A percentile compares a stretch with the other conserved stretches of the same genome.
These are phyloP conservation scores for Prunus fruticosa DNA, from an alignment of 306 rosid genomes.

Conservation along the genomic window DNA sequence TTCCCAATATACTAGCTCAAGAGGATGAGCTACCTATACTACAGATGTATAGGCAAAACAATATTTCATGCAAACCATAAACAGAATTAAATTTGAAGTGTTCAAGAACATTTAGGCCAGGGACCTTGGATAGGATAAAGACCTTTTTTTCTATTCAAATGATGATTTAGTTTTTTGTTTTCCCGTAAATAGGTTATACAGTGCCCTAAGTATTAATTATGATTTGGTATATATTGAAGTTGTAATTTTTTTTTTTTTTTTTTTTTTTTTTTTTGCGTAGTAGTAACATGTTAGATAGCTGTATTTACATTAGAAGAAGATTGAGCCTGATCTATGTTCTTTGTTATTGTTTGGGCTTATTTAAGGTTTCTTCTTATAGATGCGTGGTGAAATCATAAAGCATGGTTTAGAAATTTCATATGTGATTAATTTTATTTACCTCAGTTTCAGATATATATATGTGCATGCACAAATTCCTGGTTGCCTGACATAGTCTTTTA, in stretches of 20 bases:
- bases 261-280: neutral
- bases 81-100: too few relatives aligned
- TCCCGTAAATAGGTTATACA: neutral
- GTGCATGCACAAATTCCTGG: neutral
- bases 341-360: neutral
- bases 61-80: neutral
- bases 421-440: neutral
- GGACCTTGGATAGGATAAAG: neutral
- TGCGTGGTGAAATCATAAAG: too few relatives aligned
- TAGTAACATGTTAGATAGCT: neutral
- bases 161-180: neutral
- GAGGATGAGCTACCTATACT: neutral
- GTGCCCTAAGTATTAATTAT: neutral
- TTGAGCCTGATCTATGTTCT: neutral
- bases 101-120: neutral
- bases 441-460: neutral
- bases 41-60: neutral
- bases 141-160: neutral
- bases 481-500: slow-evolving; percentile 17
- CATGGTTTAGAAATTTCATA: neutral
- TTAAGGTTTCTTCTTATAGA: neutral
- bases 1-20: neutral
- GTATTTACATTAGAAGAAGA: neutral
- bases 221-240: neutral
- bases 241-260: neutral